A percentile compares a stretch with the other conserved stretches of the same genome.
phyloP scores from a whole-genome alignment of 257 asterid genomes.

The Rehmannia glutinosa region DNA sequence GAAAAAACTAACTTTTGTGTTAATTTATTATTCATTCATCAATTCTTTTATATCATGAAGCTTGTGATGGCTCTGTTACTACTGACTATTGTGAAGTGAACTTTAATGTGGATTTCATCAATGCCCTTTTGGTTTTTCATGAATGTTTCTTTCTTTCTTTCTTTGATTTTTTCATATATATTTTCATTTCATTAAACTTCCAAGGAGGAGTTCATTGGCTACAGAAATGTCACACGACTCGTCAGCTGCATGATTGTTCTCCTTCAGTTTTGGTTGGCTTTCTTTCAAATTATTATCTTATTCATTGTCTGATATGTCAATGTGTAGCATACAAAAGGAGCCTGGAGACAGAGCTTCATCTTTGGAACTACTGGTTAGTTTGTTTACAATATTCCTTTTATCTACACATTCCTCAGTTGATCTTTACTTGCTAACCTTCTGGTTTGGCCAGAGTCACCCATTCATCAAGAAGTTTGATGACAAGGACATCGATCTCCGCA shows the following conservation, averaged over 20 bases:
- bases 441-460: constrained; percentile 42
- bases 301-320: not conserved
- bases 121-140: too few relatives aligned
- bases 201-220: too few relatives aligned
- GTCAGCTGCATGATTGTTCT: not conserved
- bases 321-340: constrained; percentile 61
- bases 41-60: too few relatives aligned
- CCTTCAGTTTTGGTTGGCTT: not conserved
- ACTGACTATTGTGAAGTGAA: too few relatives aligned
- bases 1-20: too few relatives aligned
- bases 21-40: too few relatives aligned
- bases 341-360: constrained; percentile 55
- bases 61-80: not conserved
- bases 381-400: not conserved
- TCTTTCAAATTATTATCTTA: not conserved
- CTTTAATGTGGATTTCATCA: too few relatives aligned
- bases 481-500: constrained; percentile 67
- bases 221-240: too few relatives aligned
- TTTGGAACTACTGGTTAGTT: constrained; percentile 53
- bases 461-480: constrained; percentile 76
- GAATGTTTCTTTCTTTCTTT: too few relatives aligned
- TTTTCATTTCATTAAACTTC: too few relatives aligned
- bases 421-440: not conserved
- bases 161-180: too few relatives aligned
- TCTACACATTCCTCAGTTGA: not conserved